phyloP scores from a whole-genome alignment of 495 filamentous ascomycete species.

The Neurospora tetraspora region DNA sequence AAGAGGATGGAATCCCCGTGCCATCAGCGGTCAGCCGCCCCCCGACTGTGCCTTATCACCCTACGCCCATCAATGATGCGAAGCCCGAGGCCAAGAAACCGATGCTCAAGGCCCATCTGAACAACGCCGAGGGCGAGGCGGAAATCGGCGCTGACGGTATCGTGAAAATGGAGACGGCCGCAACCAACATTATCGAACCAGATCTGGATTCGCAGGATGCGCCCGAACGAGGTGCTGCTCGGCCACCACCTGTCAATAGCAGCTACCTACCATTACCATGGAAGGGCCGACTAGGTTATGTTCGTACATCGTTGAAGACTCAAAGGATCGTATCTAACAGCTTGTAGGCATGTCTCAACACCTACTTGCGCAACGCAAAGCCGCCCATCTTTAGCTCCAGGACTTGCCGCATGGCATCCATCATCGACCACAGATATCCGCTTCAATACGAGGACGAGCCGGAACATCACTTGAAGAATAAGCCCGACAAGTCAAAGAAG shows the following conservation, averaged over 20 bases:
- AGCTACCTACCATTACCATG: slow-evolving; percentile 80
- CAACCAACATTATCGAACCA: neutral
- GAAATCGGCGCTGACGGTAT: neutral
- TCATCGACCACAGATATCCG: slow-evolving; percentile 79
- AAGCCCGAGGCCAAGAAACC: neutral
- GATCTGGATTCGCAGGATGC: slow-evolving; percentile 27
- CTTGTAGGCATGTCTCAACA: slow-evolving; percentile 74
- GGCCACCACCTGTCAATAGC: slow-evolving; percentile 75
- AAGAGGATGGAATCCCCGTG: slow-evolving; percentile 3
- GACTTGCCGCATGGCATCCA: slow-evolving; percentile 85
- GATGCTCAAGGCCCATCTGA: neutral
- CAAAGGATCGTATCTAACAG: neutral
- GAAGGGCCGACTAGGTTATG: slow-evolving; percentile 89
- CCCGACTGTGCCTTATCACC: neutral
- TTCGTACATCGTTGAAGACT: slow-evolving; percentile 32
- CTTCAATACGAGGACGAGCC: slow-evolving; percentile 64
- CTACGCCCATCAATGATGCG: neutral
- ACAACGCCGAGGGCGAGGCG: neutral
- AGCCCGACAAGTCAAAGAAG: slow-evolving; percentile 61
- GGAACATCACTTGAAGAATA: slow-evolving; percentile 70
- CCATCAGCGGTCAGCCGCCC: neutral
- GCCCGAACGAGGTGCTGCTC: slow-evolving; percentile 35
- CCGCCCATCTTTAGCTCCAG: slow-evolving; percentile 85
- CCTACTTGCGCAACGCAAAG: slow-evolving; percentile 78
- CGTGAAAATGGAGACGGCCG: neutral